Evolutionary conservation across 164 flowering plant species (phyloP).

Genomic region (Piper betle): DNA sequence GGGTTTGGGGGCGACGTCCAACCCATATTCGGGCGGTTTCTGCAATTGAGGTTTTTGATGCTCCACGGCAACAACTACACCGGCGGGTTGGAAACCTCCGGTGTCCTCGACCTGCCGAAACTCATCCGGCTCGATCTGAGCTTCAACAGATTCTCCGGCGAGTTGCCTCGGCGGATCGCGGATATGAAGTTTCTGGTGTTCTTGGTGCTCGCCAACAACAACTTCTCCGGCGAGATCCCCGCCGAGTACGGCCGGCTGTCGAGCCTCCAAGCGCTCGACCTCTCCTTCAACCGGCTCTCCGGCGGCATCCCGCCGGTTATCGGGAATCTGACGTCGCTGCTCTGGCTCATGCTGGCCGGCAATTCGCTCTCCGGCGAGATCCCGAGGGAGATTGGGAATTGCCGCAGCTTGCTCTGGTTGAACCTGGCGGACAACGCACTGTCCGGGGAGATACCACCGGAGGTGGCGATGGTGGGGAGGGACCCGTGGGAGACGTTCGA

Average conservation of each 20-base stretch:
- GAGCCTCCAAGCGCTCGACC: conserved; percentile 65
- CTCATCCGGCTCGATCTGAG: conserved; percentile 59
- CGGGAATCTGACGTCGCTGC: conserved; percentile 58
- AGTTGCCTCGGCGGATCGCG: conserved; percentile 47
- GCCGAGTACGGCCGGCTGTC: conserved; percentile 46
- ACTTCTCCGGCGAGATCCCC: conserved; percentile 56
- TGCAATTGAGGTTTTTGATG: conserved; percentile 40
- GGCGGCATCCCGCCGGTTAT: conserved; percentile 59
- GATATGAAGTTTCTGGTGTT: conserved; percentile 34
- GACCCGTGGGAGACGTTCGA: conserved; percentile 40
- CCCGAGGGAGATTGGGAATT: conserved; percentile 72
- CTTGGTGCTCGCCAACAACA: conserved; percentile 50
- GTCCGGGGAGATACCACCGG: conserved; percentile 49
- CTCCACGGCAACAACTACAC: conserved; percentile 52
- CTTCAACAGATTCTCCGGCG: conserved; percentile 56
- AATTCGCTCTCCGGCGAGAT: conserved; percentile 54
- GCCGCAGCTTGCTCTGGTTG: conserved; percentile 75
- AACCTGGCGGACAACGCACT: conserved; percentile 69
- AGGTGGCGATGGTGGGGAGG: conserved; percentile 42
- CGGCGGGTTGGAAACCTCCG: conserved; percentile 54
- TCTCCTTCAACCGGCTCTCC: conserved; percentile 48
- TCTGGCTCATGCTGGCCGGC: conserved; percentile 87
- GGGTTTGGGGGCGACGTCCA: conserved; percentile 49
- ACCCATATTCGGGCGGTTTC: conserved; percentile 39
- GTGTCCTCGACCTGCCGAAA: conserved; percentile 44